Evolutionary conservation across 2,329 filamentous ascomycete species (phyloP).

Genomic region (Conoideocrella luteorostrata): DNA sequence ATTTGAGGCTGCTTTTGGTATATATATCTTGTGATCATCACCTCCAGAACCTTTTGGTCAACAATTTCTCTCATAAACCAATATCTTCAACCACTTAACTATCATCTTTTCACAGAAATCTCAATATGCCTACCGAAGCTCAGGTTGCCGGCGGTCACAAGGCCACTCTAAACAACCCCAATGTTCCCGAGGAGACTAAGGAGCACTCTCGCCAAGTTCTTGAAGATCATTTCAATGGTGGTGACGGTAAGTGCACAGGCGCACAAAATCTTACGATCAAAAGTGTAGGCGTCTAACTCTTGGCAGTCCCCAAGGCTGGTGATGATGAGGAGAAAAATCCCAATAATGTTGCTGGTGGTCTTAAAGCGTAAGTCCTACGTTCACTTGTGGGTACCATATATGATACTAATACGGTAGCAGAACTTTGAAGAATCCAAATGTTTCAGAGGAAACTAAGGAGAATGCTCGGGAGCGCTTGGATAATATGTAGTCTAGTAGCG

Average conservation of each 20-base stretch:
- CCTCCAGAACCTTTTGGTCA: too few relatives aligned
- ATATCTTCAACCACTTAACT: too few relatives aligned
- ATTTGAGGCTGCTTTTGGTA: too few relatives aligned
- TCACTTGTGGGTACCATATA: slow-evolving; percentile 8
- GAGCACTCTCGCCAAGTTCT: slow-evolving; percentile 47
- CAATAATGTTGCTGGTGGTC: slow-evolving; percentile 44
- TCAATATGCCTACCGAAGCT: slow-evolving; percentile 39
- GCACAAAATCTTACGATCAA: too few relatives aligned
- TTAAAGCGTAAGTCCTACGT: slow-evolving; percentile 40
- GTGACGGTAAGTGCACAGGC: slow-evolving; percentile 28
- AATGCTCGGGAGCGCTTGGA: slow-evolving; percentile 46
- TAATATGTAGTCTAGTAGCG: too few relatives aligned
- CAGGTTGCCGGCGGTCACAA: slow-evolving; percentile 53
- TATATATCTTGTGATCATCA: too few relatives aligned
- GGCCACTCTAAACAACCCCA: slow-evolving; percentile 51
- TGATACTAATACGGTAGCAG: slow-evolving; percentile 16
- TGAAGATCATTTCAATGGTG: slow-evolving; percentile 41
- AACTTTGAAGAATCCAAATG: slow-evolving; percentile 49
- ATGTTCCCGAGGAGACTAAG: slow-evolving; percentile 49
- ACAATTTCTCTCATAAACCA: too few relatives aligned
- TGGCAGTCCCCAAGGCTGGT: slow-evolving; percentile 25
- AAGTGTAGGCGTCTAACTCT: too few relatives aligned
- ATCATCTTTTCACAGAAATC: too few relatives aligned
- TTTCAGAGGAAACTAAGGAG: slow-evolving; percentile 50
- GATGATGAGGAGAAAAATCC: slow-evolving; percentile 42